These are phyloP conservation scores for Lepidium didymum DNA, from an alignment of 345 rosid genomes.

Conservation along the genomic window DNA sequence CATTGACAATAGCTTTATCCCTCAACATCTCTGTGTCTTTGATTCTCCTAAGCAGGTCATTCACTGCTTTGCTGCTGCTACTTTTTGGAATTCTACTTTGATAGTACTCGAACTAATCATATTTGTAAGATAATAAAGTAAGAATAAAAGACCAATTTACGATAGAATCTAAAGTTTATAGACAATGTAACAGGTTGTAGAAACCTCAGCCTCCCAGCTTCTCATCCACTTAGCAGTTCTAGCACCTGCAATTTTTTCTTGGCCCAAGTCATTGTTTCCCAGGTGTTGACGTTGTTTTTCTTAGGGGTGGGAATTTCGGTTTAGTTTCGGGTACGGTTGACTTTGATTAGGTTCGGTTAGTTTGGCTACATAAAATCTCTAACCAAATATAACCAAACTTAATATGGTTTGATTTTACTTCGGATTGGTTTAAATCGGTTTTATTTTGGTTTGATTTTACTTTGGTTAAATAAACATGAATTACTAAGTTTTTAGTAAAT, in stretches of 20 bases:
- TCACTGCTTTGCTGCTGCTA: neutral
- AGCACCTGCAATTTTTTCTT: neutral
- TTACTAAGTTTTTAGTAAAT: no score
- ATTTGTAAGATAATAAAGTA: neutral
- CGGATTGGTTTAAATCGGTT: no score
- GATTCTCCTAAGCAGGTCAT: conserved; percentile 5
- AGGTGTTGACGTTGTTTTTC: neutral
- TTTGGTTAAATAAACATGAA: no score
- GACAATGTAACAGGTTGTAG: neutral
- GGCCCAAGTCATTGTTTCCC: neutral
- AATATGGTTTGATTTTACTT: no score
- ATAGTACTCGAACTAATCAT: neutral
- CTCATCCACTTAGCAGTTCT: no score
- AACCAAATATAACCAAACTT: no score
- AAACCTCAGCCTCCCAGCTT: neutral
- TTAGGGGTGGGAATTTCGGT: no score
- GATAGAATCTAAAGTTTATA: neutral
- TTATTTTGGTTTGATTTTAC: no score
- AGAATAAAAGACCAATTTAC: neutral
- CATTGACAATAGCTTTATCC: neutral
- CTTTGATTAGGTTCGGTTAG: no score
- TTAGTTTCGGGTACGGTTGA: no score
- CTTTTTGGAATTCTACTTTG: neutral
- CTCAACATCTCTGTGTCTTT: conserved; percentile 4
- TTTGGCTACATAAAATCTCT: no score